Percentiles rank a stretch among this genome's conserved stretches.
Evolutionary conservation across 148 eudicot genomes (phyloP).

Genomic region (Hydrangea macrophylla): DNA sequence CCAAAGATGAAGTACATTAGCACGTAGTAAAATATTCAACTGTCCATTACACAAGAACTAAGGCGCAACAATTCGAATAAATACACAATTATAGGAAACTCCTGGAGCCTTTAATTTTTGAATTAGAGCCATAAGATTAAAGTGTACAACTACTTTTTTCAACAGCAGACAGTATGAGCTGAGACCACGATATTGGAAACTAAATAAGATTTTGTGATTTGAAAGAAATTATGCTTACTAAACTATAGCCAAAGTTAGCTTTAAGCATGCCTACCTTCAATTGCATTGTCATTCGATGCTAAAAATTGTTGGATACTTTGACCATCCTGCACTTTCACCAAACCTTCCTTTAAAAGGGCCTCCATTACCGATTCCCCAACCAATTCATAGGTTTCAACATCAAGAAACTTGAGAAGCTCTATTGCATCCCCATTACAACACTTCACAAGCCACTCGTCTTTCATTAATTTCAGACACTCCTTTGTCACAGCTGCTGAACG

Average conservation of each 20-base stretch:
- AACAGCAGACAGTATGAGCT: no score
- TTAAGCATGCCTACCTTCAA: constrained; percentile 51
- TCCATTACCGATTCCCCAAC: constrained; percentile 80
- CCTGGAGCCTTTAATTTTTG: no score
- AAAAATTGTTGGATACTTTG: constrained; percentile 49
- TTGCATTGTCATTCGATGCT: constrained; percentile 26
- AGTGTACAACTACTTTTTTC: no score
- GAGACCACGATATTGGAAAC: no score
- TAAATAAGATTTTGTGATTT: no score
- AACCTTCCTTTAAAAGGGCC: constrained; percentile 64
- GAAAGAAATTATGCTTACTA: background rate
- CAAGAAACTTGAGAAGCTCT: constrained; percentile 85
- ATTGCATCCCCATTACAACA: constrained; percentile 73
- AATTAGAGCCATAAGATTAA: no score
- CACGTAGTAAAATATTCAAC: no score
- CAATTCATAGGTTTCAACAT: constrained; percentile 92
- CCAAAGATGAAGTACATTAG: no score
- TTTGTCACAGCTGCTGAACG: constrained; percentile 76
- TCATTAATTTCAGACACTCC: constrained; percentile 79
- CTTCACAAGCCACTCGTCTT: constrained; percentile 91
- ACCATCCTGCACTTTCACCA: constrained; percentile 53
- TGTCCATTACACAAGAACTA: no score
- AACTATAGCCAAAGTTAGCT: constrained; percentile 2
- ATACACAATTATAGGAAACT: no score
- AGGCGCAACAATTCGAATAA: no score